Base-by-base conservation (phyloP, 371 early-diverging fungal genomes). In the Choanephora cucurbitarum region DNA sequence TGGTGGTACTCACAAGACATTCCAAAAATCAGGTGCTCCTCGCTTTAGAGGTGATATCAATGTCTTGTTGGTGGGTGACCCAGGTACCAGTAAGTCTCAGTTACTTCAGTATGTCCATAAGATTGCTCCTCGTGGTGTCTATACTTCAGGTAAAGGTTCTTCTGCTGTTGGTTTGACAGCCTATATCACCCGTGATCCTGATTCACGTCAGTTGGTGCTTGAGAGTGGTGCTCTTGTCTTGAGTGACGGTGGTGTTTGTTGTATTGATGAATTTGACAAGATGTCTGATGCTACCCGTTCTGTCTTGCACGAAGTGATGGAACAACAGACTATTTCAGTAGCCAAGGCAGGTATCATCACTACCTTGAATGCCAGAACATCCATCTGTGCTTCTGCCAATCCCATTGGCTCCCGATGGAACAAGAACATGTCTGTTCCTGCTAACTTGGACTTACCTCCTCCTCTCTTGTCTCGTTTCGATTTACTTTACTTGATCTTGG, bases 271-370 rank as follows among this genome's bases (percentile, higher is more conserved):
- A 76, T 99, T 99, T 81, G 98, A 97, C 75, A 97, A 97, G 72
- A 98, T 99, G 98, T 89, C 92, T 17, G 99, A 99, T 55, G 64
- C 90, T 10, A 99, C 99, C 34, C 88, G 99, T 14, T 89, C 97
- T 7, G 91, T 97, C 11, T 83, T 99, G 55, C 99, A 99, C 77
- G 99, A 99, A 87, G 99, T 96, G 34, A 99, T 99, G 99, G 99
- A 99, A 83, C 99, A 99, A 79, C 99, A 99, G 83, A 97, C 98
- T 0, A 95, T 99, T 18, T 97, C 98, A 11, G 95, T 99, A 3
- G 97, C 97, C 57, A 99, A 99, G 80, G 99, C 99, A 19, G 99
- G 99, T 44, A 99, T 99, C 58, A 98, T 99, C 67, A 97, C 99
- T 1, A 96, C 96, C 1, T 77, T 99, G 21, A 99, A 99, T 79